These are phyloP conservation scores for Rhizopus stolonifer DNA, from an alignment of 371 early-diverging fungal species.

Conservation along the genomic window DNA sequence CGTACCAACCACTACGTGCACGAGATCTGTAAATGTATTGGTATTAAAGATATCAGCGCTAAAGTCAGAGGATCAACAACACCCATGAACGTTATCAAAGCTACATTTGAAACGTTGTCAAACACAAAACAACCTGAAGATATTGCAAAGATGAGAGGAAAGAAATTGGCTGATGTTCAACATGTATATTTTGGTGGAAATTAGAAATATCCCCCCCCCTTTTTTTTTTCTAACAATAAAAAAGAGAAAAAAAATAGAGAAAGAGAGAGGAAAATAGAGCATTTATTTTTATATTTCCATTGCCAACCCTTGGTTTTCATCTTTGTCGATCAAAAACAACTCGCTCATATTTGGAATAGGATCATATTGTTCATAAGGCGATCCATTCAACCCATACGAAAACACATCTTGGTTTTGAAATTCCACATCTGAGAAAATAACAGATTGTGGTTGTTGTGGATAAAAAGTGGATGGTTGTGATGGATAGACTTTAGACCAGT, in stretches of 20 bases:
- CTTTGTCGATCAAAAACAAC: conserved; percentile 17
- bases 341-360: conserved; percentile 27
- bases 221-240: neutral
- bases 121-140: conserved; percentile 83
- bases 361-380: conserved; percentile 11
- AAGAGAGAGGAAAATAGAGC: neutral
- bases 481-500: neutral
- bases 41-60: conserved; percentile 89
- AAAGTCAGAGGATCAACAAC: conserved; percentile 92
- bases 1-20: conserved; percentile 91
- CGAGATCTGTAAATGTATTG: conserved; percentile 93
- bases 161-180: conserved; percentile 89
- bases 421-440: neutral
- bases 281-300: neutral
- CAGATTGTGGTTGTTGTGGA: conserved; percentile 6
- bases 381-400: neutral
- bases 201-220: too few species aligned
- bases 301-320: neutral
- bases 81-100: conserved; percentile 98
- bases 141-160: conserved; percentile 88
- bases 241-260: conserved; percentile 1
- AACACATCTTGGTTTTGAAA: neutral
- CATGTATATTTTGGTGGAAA: conserved; percentile 72
- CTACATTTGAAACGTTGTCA: conserved; percentile 89
- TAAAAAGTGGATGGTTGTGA: conserved; percentile 16